Evolutionary conservation across 768 basidiomycete species (phyloP), one percentile per base, ranked within the genome.

Genomic region (Agrocybe pediades): DNA sequence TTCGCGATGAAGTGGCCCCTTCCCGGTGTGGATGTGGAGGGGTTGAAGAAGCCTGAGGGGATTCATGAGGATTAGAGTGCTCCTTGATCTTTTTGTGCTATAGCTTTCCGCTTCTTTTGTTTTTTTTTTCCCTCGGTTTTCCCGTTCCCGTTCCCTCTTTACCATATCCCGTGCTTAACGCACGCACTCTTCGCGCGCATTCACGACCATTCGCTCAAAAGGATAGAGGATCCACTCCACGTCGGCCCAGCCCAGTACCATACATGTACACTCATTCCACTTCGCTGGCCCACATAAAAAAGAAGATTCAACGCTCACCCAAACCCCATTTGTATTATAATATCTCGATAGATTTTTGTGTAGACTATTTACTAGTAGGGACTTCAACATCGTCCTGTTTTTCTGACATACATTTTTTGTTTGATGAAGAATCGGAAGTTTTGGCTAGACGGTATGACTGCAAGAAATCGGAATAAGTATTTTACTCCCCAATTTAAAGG

Each of bases 1-100:
- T 99, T 98, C 64, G 93, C 95, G 15, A 81, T 75, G 63, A 79
- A 80, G 73, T 99, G 90, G 92, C 97, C 97, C 2, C 76, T 99
- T 13, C 97, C 97, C 46, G 97, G 97, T 71, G 86, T 92, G 17
- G 78, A 83, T 57, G 75, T 75, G 8, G 49, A 69, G 6, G 71
- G 65, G 27, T 62, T 83, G 54, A 62, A 70, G 60, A 80, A 84
- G 66, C 89, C 89, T 41, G 80, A 76, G 33, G 90, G 89, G 21
- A 72, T 88, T 52, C 73, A 82, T 62, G 82, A 84, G 53, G 72
- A 64, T 56, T 21, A 24, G 17, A 15, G 1, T 26, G 6, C 41
- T 41, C 16, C 16, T 26, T 17, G 26, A 20, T 25, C 8, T 26
- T 15, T 30, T 57, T n/a, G 24, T 41, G 21, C 3, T 21, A 13